phyloP scores from a whole-genome alignment of 139 green algal genomes.

The Pleodorina starrii region DNA sequence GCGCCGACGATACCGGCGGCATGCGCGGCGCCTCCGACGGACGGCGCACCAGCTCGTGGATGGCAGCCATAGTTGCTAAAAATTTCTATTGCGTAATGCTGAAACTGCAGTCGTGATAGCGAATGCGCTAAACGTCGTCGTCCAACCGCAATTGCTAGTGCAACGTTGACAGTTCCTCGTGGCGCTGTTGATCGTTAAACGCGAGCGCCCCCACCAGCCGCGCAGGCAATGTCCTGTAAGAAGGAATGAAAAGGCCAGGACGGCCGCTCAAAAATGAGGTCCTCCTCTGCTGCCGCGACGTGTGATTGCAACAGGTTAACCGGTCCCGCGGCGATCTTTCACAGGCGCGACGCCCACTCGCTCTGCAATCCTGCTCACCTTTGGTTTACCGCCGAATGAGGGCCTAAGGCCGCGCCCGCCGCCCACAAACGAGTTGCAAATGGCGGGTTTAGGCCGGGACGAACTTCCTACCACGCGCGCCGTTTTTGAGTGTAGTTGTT shows the following conservation, averaged over 20 bases:
- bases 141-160: not conserved
- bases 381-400: conserved; percentile 16
- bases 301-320: no score
- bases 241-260: no score
- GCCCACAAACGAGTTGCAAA: not conserved
- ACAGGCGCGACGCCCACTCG: no score
- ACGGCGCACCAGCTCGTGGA: not conserved
- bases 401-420: not conserved
- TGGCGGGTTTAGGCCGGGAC: not conserved
- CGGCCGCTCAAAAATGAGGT: no score
- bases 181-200: not conserved
- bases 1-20: not conserved
- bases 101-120: no score
- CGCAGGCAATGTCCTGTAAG: conserved; percentile 1
- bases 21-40: not conserved
- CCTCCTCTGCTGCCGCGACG: no score
- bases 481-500: not conserved
- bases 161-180: conserved; percentile 19
- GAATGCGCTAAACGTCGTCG: not conserved
- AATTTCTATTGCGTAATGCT: no score
- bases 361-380: no score
- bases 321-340: no score
- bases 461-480: not conserved
- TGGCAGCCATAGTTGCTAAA: not conserved
- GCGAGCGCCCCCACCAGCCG: not conserved